A percentile compares a stretch with the other conserved stretches of the same genome.
phyloP scores from a whole-genome alignment of 2,329 filamentous ascomycete genomes.

The Cladorrhinum sp. region DNA sequence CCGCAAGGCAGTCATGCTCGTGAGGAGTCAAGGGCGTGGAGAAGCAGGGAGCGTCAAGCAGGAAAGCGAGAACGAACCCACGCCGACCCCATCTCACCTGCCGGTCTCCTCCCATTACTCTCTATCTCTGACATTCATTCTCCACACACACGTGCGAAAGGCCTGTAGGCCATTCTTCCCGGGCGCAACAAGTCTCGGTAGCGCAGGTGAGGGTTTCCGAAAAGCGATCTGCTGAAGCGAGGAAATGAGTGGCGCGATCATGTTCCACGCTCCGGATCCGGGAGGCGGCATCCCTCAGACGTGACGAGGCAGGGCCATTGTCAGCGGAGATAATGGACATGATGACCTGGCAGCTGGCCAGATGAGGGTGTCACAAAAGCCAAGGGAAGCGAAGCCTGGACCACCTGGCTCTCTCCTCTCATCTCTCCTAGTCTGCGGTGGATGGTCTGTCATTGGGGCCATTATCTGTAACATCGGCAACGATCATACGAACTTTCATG shows the following conservation, averaged over 20 bases:
- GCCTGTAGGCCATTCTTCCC: neutral
- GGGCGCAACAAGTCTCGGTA: constrained; percentile 6
- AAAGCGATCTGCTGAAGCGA: constrained; percentile 14
- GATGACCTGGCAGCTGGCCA: constrained; percentile 16
- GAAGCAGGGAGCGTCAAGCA: neutral
- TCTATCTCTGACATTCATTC: constrained; percentile 10
- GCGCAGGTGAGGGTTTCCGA: constrained; percentile 7
- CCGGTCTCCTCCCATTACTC: constrained; percentile 3
- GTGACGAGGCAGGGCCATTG: constrained; percentile 14
- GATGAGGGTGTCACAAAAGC: constrained; percentile 16
- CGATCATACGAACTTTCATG: constrained; percentile 18
- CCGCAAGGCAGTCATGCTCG: constrained; percentile 9
- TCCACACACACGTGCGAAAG: constrained; percentile 6
- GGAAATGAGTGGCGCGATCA: constrained; percentile 19
- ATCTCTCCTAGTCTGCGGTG: constrained; percentile 2
- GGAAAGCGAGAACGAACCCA: neutral
- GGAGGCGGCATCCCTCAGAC: constrained; percentile 15
- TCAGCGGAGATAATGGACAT: constrained; percentile 22
- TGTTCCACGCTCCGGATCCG: constrained; percentile 21
- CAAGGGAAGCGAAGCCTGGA: constrained; percentile 2
- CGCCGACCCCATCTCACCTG: constrained; percentile 7
- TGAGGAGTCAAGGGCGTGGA: neutral
- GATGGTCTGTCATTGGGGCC: constrained; percentile 16
- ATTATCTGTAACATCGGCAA: constrained; percentile 20
- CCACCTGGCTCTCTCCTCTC: constrained; percentile 12